Conservation (phyloP, 2,329 filamentous ascomycete genomes). For the Apiospora saccharicola region DNA sequence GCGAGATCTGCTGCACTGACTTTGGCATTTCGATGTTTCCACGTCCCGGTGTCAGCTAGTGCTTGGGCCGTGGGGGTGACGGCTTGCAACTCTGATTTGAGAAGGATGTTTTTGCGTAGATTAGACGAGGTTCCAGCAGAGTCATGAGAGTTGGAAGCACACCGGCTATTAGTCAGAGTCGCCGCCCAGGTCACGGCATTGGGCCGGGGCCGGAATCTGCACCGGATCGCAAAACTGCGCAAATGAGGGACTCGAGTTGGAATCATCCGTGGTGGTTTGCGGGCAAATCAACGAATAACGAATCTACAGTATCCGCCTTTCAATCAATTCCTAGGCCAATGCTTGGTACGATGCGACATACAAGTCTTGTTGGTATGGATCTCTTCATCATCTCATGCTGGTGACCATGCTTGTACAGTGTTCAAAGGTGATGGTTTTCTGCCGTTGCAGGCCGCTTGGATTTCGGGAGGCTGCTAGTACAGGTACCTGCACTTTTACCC, state of each 20-base stretch:
- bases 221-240: constrained; percentile 19
- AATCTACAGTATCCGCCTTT: background rate
- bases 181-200: background rate
- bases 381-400: background rate
- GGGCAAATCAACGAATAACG: background rate
- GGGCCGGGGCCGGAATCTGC: background rate
- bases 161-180: background rate
- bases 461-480: background rate
- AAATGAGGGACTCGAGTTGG: constrained; percentile 23
- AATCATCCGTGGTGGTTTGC: constrained; percentile 23
- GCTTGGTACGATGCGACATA: background rate
- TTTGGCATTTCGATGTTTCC: constrained; percentile 12
- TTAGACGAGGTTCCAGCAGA: too few species aligned
- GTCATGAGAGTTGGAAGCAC: background rate
- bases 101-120: background rate
- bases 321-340: too few species aligned
- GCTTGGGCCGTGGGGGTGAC: constrained; percentile 31
- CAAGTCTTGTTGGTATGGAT: background rate
- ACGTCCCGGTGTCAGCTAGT: constrained; percentile 33
- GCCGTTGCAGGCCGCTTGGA: constrained; percentile 10
- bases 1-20: background rate
- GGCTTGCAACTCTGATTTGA: constrained; percentile 20
- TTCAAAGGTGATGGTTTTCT: background rate
- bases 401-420: background rate
- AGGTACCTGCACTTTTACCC: background rate